phyloP scores from a whole-genome alignment of 2,329 filamentous ascomycete species.

The Nectriaceae sp. region DNA sequence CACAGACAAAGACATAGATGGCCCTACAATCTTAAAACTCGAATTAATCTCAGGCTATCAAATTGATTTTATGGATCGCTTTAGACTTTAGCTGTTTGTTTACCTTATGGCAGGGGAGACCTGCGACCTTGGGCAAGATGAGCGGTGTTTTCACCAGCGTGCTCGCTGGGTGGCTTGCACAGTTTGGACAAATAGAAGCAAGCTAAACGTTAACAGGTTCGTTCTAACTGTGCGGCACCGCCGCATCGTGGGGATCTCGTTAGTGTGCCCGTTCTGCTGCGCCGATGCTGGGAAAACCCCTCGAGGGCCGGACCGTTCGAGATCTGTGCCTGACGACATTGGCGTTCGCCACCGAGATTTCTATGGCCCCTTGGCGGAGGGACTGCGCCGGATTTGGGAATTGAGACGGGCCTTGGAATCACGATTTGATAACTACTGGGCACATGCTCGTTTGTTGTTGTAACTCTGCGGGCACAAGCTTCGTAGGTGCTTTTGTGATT shows the following conservation, averaged over 20 bases:
- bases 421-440: too few species aligned
- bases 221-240: not conserved
- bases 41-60: too few species aligned
- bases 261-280: constrained; percentile 19
- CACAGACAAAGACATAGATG: too few species aligned
- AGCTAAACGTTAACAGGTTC: not conserved
- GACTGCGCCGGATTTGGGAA: not conserved
- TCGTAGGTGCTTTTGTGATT: too few species aligned
- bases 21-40: too few species aligned
- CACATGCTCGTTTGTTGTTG: too few species aligned
- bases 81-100: too few species aligned
- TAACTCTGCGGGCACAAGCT: too few species aligned
- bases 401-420: not conserved
- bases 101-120: too few species aligned
- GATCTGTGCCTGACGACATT: constrained; percentile 25
- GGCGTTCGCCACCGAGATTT: constrained; percentile 14
- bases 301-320: constrained; percentile 16
- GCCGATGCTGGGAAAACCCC: constrained; percentile 16
- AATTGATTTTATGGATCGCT: too few species aligned
- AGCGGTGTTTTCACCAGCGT: too few species aligned
- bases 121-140: too few species aligned
- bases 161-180: constrained; percentile 1
- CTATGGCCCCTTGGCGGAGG: not conserved
- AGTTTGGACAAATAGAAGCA: constrained; percentile 2
- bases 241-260: constrained; percentile 30